Percentiles rank a stretch among this genome's conserved stretches.
Conservation (phyloP, 2,329 filamentous ascomycete species). For the Chaetomiaceae sp. region DNA sequence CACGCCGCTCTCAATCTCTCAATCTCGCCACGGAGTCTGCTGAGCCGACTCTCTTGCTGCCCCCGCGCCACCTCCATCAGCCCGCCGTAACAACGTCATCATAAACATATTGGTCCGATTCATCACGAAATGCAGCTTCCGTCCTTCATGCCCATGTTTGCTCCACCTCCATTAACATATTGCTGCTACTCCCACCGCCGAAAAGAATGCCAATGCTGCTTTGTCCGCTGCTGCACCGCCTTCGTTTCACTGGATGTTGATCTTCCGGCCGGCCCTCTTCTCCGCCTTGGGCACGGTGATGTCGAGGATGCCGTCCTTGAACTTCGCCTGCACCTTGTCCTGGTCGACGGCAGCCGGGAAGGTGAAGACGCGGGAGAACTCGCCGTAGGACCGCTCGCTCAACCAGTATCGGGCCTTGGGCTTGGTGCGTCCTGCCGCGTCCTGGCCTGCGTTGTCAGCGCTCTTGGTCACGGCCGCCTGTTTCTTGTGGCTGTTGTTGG, state of each 20-base stretch:
- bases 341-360: conserved; percentile 61
- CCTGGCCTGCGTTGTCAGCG: conserved; percentile 6
- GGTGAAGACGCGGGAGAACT: conserved; percentile 62
- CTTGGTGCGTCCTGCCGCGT: conserved; percentile 6
- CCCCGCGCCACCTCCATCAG: too few species aligned
- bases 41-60: too few species aligned
- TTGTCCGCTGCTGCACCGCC: not conserved
- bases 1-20: too few species aligned
- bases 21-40: too few species aligned
- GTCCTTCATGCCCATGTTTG: too few species aligned
- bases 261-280: conserved; percentile 51
- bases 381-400: conserved; percentile 58
- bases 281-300: conserved; percentile 61
- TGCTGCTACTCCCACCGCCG: too few species aligned
- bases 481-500: too few species aligned
- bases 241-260: conserved; percentile 43
- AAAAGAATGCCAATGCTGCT: too few species aligned
- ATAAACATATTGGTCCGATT: too few species aligned
- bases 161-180: too few species aligned
- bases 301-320: conserved; percentile 60
- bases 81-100: too few species aligned
- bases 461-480: not conserved
- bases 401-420: conserved; percentile 56
- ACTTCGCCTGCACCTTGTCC: conserved; percentile 53
- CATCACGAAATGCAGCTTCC: too few species aligned